Conservation (phyloP, 257 asterid genomes). For the Rauvolfia tetraphylla region DNA sequence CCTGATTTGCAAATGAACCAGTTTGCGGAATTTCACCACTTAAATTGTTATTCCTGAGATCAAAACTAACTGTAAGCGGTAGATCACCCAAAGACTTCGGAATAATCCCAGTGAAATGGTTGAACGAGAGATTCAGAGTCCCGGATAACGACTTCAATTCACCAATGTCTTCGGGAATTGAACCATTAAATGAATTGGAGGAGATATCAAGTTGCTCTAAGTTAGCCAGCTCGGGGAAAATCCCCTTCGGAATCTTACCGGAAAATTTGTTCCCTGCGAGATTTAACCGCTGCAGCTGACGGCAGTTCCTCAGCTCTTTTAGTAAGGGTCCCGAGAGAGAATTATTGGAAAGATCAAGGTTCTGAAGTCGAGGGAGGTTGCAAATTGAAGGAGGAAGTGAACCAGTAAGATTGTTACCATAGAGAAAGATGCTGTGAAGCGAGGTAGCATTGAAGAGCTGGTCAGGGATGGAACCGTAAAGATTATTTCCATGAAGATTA, state of each 20-base stretch:
- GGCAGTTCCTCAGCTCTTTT: conserved; percentile 60
- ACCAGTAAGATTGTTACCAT: conserved; percentile 79
- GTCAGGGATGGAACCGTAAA: conserved; percentile 81
- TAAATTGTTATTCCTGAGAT: conserved; percentile 68
- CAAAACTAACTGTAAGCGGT: conserved; percentile 80
- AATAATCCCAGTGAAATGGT: conserved; percentile 63
- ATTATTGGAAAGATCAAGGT: conserved; percentile 67
- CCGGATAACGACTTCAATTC: conserved; percentile 78
- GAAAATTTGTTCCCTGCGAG: conserved; percentile 57
- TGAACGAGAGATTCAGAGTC: conserved; percentile 71
- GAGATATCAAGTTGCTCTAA: conserved; percentile 83
- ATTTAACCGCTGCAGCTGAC: conserved; percentile 70
- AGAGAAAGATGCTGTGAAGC: conserved; percentile 75
- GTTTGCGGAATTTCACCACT: conserved; percentile 89
- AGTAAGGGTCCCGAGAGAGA: conserved; percentile 70
- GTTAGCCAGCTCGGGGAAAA: conserved; percentile 77
- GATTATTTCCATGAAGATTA: conserved; percentile 69
- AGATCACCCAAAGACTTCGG: conserved; percentile 77
- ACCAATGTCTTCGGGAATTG: conserved; percentile 81
- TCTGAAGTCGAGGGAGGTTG: conserved; percentile 68
- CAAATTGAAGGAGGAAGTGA: conserved; percentile 68
- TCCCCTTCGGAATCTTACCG: conserved; percentile 63
- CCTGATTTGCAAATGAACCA: conserved; percentile 90
- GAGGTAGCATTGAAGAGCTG: conserved; percentile 82
- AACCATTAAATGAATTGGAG: conserved; percentile 51